Percentiles rank a stretch among this genome's conserved stretches.
Conservation (phyloP, 164 flowering plant genomes). For the Nelumbo lutea region DNA sequence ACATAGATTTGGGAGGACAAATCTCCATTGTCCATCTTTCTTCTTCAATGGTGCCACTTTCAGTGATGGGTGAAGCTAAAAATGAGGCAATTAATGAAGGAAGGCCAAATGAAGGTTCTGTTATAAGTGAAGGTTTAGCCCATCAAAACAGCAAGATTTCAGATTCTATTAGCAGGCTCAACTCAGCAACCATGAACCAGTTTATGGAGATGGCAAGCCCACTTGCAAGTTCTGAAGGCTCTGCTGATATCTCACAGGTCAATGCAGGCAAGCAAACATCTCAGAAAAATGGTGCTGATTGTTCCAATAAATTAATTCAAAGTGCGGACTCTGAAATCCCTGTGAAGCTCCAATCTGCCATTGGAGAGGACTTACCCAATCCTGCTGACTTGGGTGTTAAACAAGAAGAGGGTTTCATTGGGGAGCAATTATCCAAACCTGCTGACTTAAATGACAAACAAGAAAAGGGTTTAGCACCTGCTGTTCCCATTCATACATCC, state of each 20-base stretch:
- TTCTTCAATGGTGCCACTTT: slow-evolving; percentile 13
- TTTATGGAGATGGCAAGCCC: slow-evolving; percentile 20
- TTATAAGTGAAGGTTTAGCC: slow-evolving; percentile 14
- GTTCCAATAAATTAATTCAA: slow-evolving; percentile 7
- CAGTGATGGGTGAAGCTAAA: slow-evolving; percentile 17
- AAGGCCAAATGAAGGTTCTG: slow-evolving; percentile 17
- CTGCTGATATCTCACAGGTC: slow-evolving; percentile 36
- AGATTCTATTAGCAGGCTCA: slow-evolving; percentile 14
- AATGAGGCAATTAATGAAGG: slow-evolving; percentile 21
- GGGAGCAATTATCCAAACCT: slow-evolving; percentile 13
- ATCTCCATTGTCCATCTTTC: slow-evolving; percentile 5
- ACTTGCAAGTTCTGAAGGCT: slow-evolving; percentile 36
- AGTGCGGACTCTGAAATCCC: slow-evolving; percentile 13
- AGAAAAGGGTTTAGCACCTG: slow-evolving; percentile 18
- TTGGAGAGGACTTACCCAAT: slow-evolving; percentile 14
- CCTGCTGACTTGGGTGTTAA: slow-evolving; percentile 18
- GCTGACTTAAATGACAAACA: slow-evolving; percentile 15
- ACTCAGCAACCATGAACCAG: slow-evolving; percentile 18
- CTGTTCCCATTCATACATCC: slow-evolving; percentile 11
- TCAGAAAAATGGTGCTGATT: slow-evolving; percentile 16
- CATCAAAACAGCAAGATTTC: slow-evolving; percentile 18
- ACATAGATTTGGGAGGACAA: slow-evolving; percentile 12
- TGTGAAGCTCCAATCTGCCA: slow-evolving; percentile 6
- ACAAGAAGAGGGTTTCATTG: slow-evolving; percentile 12
- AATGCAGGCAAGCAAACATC: slow-evolving; percentile 11